Evolutionary conservation across 305 asterid genomes (phyloP), one percentile per base, ranked within the genome.

Genomic region (Nicotiana rustica): DNA sequence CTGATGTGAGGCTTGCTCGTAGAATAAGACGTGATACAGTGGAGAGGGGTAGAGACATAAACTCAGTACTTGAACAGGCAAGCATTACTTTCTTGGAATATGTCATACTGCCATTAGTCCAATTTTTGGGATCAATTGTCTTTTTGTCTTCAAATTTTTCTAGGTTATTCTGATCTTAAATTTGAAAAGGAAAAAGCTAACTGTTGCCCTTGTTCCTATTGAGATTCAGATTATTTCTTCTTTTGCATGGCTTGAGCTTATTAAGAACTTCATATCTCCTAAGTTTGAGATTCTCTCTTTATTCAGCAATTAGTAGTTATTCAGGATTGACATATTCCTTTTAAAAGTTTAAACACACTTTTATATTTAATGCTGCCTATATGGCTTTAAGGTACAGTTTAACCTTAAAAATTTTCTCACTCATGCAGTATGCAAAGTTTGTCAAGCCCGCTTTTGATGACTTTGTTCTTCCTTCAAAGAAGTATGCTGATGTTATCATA

Each of bases 1-100:
- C 99, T 90, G 99, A 96, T 88, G 98, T 96, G 91, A 95, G 99
- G 87, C 98, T 96, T 90, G 98, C 98, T 88, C 98, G 98, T 86
- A 88, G 99, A 90, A 96, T 96, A 89, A 91, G 97, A 87, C 97
- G 99, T 81, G 99, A 96, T 86, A 93, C 95, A 35, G 98, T 93
- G 83, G 95, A 92, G 89, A 92, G 98, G 93, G 97, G 98, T 61
- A 92, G 99, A 90, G 99, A 96, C 86, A 76, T 96, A 85, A 92
- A 93, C 88, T 96, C 98, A 61, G 98, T 96, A 84, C 97, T 96
- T 52, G 98, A 92, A 88, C 97, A 91, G 97, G 99, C 92, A 89
- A 90, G 95, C 84, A 15, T 81, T 84, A 64, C 64, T 15, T 84
- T 61, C 64, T 78, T 81, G 62, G 25, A 31, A 9, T 60, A 47